Evolutionary conservation across 371 early-diverging fungal species (phyloP).

Genomic region (Synchytrium microbalum): DNA sequence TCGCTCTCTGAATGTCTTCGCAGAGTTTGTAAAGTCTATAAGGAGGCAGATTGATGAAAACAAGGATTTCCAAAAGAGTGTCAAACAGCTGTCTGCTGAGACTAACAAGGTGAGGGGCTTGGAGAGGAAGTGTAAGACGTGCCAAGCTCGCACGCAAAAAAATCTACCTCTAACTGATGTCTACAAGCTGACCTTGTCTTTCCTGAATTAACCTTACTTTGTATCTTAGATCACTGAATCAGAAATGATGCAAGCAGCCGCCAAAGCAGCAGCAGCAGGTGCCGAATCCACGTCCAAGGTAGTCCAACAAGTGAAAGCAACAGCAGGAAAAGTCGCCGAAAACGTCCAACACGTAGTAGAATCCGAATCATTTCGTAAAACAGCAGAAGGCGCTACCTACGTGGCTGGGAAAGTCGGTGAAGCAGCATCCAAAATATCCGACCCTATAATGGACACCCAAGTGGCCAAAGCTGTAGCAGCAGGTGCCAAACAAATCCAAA

Average conservation of each 20-base stretch:
- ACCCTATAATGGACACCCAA: slow-evolving; percentile 45
- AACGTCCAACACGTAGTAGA: slow-evolving; percentile 40
- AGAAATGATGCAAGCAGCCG: slow-evolving; percentile 80
- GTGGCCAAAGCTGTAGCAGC: slow-evolving; percentile 78
- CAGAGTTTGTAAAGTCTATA: slow-evolving; percentile 71
- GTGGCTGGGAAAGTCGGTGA: slow-evolving; percentile 54
- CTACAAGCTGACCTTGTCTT: background rate
- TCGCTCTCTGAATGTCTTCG: background rate
- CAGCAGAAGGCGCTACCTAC: slow-evolving; percentile 18
- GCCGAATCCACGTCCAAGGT: slow-evolving; percentile 50
- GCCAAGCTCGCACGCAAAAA: too few species aligned
- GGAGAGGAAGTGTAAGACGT: background rate
- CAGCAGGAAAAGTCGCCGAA: slow-evolving; percentile 20
- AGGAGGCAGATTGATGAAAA: slow-evolving; percentile 87
- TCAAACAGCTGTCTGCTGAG: slow-evolving; percentile 82
- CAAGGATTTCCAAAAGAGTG: slow-evolving; percentile 78
- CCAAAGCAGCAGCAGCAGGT: slow-evolving; percentile 70
- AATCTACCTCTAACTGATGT: too few species aligned
- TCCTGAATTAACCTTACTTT: background rate
- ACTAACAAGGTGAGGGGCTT: slow-evolving; percentile 21
- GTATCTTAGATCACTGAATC: slow-evolving; percentile 62
- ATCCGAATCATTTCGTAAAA: slow-evolving; percentile 30
- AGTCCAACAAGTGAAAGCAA: slow-evolving; percentile 11
- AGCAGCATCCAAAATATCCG: slow-evolving; percentile 47
- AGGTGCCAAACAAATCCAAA: slow-evolving; percentile 71